Percentiles rank a stretch among this genome's conserved stretches.
Evolutionary conservation across 2,329 filamentous ascomycete genomes (phyloP).

Genomic region (Hortaea werneckii): DNA sequence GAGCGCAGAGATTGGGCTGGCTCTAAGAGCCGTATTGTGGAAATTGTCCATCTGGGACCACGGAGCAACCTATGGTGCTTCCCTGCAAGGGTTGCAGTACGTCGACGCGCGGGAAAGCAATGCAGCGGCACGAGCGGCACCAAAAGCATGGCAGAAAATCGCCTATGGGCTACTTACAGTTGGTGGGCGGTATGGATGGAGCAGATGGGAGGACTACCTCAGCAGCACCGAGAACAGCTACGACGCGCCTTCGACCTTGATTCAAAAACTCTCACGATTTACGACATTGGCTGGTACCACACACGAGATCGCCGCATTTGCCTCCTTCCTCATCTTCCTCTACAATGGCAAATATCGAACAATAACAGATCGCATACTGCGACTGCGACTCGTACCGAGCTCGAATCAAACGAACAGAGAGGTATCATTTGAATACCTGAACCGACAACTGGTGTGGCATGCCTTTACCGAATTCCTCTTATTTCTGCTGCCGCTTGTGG

Average conservation of each 20-base stretch:
- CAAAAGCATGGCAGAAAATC: constrained; percentile 72
- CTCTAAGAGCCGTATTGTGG: constrained; percentile 70
- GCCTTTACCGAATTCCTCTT: constrained; percentile 99
- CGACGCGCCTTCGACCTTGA: constrained; percentile 43
- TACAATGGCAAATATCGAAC: constrained; percentile 87
- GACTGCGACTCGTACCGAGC: constrained; percentile 74
- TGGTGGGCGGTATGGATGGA: constrained; percentile 80
- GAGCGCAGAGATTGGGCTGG: constrained; percentile 72
- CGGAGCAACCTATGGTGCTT: constrained; percentile 86
- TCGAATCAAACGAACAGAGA: constrained; percentile 79
- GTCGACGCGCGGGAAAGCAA: constrained; percentile 58
- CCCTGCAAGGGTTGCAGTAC: constrained; percentile 82
- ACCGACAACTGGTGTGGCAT: constrained; percentile 96
- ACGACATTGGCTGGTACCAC: constrained; percentile 60
- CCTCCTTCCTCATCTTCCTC: constrained; percentile 83
- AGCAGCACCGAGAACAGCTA: constrained; percentile 67
- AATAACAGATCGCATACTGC: constrained; percentile 71
- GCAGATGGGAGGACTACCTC: constrained; percentile 82
- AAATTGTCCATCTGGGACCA: constrained; percentile 97
- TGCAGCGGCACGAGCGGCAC: constrained; percentile 1
- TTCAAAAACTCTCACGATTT: constrained; percentile 52
- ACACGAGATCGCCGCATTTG: constrained; percentile 72
- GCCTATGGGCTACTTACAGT: constrained; percentile 79
- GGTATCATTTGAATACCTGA: constrained; percentile 95
- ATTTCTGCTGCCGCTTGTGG: constrained; percentile 91